phyloP scores from a whole-genome alignment of 768 basidiomycete genomes.

The Naganishia vaughanmartiniae region DNA sequence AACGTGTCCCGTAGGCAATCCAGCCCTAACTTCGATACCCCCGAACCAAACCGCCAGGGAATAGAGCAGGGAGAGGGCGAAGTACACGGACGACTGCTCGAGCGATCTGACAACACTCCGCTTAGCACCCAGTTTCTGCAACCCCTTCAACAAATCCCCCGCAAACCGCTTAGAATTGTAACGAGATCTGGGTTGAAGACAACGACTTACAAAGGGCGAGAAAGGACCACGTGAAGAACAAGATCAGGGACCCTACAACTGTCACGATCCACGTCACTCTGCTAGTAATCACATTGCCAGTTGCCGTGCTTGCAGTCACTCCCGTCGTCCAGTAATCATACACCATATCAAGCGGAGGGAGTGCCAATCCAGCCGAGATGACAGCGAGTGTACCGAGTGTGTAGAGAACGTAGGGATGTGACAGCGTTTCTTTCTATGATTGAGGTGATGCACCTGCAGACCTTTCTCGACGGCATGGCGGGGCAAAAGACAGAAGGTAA shows the following conservation, averaged over 20 bases:
- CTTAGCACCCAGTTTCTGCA: conserved; percentile 31
- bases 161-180: conserved; percentile 70
- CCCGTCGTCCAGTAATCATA: conserved; percentile 43
- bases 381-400: conserved; percentile 36
- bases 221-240: conserved; percentile 32
- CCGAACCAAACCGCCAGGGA: conserved; percentile 44
- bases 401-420: conserved; percentile 37
- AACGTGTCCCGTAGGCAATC: conserved; percentile 37
- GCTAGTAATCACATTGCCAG: conserved; percentile 18
- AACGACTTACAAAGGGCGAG: conserved; percentile 38
- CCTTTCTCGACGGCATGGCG: conserved; percentile 26
- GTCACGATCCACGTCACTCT: conserved; percentile 42
- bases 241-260: conserved; percentile 35
- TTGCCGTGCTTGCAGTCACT: conserved; percentile 14
- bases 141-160: conserved; percentile 52
- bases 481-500: conserved; percentile 43
- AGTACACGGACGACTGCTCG: conserved; percentile 37
- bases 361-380: conserved; percentile 35
- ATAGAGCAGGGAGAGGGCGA: conserved; percentile 39
- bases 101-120: conserved; percentile 34
- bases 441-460: conserved; percentile 17
- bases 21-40: conserved; percentile 38
- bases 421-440: conserved; percentile 30
- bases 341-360: conserved; percentile 40
- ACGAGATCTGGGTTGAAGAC: conserved; percentile 56